Evolutionary conservation across 2,329 filamentous ascomycete genomes (phyloP), one percentile per base, ranked within the genome.

Genomic region (Beauveria sp.): DNA sequence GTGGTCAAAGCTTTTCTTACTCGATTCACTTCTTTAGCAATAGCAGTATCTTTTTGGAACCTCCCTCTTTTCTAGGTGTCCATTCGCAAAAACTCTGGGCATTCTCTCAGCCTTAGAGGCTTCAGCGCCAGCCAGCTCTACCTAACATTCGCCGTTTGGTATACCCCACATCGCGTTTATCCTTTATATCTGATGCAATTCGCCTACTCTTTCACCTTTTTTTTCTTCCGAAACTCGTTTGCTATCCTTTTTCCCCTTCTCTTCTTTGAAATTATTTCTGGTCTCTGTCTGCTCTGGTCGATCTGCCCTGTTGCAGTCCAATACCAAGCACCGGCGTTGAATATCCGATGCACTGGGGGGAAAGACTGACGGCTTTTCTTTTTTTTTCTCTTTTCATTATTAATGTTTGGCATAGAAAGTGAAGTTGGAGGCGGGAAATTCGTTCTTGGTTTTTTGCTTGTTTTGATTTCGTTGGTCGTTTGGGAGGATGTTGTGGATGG

Each of bases 131-230:
- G 57, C n/a, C 40, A 53, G 24, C 49, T 28, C 10, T 34, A 38
- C 34, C 24, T 54, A 42, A 50, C 18, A 42, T 54, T 51, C 51
- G 55, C 63, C 65, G 55, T 66, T 69, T 67, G 64, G 67, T 68
- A 71, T 72, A 64, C 63, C 72, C 70, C 67, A 66, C 61, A 56
- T 62, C 48, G 46, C 53, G 60, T 62, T 62, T 58, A 49, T 58
- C 38, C 28, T 51, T 43, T 51, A 42, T 60, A 9, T 52, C 56
- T 40, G 45, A 43, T 43, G 43, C 45, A 54, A 48, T 49, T 61
- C n/a, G 16, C 46, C 16, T 12, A 34, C 43, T n/a, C 26, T 12
- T 43, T 28, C 34, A 22, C 24, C 38, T 31, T 58, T 31, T 43
- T 12, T 18, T 18, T 31, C 49, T 22, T 22, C 40, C 9, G 28